Evolutionary conservation across 495 filamentous ascomycete species (phyloP).

Genomic region (Tuber calosporum): DNA sequence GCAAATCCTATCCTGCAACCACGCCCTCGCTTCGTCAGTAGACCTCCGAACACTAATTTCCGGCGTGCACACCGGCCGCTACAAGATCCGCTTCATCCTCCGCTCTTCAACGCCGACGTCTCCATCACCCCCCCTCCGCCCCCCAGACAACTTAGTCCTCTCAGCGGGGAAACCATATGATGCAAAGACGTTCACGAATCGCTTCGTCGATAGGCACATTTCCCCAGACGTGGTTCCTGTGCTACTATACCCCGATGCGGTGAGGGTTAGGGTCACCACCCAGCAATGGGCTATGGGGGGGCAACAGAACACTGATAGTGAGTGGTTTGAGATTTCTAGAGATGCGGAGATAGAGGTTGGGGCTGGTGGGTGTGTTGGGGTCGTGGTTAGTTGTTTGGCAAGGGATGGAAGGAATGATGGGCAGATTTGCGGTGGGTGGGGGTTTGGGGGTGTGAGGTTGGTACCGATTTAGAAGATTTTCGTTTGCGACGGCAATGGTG

Average conservation of each 20-base stretch:
- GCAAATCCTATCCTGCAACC: conserved; percentile 20
- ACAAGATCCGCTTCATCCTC: conserved; percentile 21
- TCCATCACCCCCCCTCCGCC: conserved; percentile 7
- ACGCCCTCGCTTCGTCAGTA: not conserved
- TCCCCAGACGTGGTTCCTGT: conserved; percentile 20
- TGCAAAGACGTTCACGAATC: conserved; percentile 16
- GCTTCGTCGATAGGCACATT: conserved; percentile 24
- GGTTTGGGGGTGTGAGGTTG: conserved; percentile 31
- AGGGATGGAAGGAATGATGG: not conserved
- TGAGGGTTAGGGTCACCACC: conserved; percentile 25
- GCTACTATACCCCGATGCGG: conserved; percentile 22
- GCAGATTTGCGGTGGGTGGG: conserved; percentile 25
- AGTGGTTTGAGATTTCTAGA: conserved; percentile 24
- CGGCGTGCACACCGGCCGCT: conserved; percentile 21
- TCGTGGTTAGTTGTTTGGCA: conserved; percentile 9
- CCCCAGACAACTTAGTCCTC: conserved; percentile 23
- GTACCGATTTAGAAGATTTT: conserved; percentile 12
- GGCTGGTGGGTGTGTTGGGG: conserved; percentile 15
- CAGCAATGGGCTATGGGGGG: conserved; percentile 5
- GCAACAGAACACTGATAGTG: not conserved
- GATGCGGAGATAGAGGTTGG: conserved; percentile 17
- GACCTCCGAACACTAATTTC: conserved; percentile 27
- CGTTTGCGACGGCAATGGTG: not conserved
- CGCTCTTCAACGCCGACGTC: not conserved
- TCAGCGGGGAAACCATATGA: conserved; percentile 27